Base-by-base conservation (phyloP, 768 basidiomycete species). In the Boletus barrowsii region DNA sequence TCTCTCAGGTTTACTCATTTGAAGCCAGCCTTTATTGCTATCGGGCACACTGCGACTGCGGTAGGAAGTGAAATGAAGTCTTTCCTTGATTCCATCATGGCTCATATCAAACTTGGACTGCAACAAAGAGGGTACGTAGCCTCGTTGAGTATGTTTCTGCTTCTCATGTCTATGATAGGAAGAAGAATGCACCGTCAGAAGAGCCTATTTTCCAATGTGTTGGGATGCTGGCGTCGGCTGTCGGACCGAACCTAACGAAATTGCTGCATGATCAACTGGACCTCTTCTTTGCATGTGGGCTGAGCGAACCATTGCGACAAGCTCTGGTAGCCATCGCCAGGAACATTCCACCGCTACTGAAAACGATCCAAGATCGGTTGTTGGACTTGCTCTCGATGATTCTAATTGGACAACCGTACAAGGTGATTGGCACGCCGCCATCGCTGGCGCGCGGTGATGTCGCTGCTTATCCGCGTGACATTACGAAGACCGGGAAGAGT, bases 181-280 rank as follows among this genome's bases (percentile, higher is more conserved):
- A 87, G 66, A 96, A 94, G 78, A 94, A 93, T 66, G 90, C 93
- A 2, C 90, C 91, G 3, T 86, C 88, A 15, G 95, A 98, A 70
- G 93, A 93, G 59, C 89, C 95, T 0, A 93, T 98, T 54, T 98
- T 99, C 66, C 92, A 98, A 77, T 98, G 97, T 71, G 83, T 99
- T 55, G 93, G 93, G 36, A 96, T 98, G 93, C 77, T 99, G 41
- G 93, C 95, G 1, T 83, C 86, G 2, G 92, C 97, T 10, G 94
- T 99, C 32, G 97, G 97, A 1, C 94, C 94, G 3, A 96, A 94
- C 69, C 76, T 99, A 44, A 98, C 97, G 0, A 94, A 96, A 66
- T 79, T 96, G 43, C 79, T 99, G 53, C 97, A 98, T 70, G 97
- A 98, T 65, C 90, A 98, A 61, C 82, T 99, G 32, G 95, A 98